A percentile compares a stretch with the other conserved stretches of the same genome.
Conservation (phyloP, 495 filamentous ascomycete genomes). For the Corynascus novoguineensis region DNA sequence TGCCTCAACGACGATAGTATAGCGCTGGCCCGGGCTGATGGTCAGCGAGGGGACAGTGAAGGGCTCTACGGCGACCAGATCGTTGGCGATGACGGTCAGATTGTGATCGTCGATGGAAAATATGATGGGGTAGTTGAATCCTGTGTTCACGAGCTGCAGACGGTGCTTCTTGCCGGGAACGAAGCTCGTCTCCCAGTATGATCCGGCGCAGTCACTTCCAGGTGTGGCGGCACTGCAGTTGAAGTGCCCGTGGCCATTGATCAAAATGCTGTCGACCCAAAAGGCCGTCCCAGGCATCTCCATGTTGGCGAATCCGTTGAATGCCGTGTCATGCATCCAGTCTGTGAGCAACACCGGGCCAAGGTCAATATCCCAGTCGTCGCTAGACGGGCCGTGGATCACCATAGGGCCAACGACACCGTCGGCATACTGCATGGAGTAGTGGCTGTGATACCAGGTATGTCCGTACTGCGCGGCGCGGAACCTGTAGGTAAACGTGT, state of each 20-base stretch:
- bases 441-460: slow-evolving; percentile 55
- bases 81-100: neutral
- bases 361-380: slow-evolving; percentile 40
- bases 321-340: slow-evolving; percentile 24
- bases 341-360: slow-evolving; percentile 28
- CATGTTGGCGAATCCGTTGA: slow-evolving; percentile 30
- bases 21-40: neutral
- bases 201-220: neutral
- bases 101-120: neutral
- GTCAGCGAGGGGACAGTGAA: neutral
- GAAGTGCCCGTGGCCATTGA: slow-evolving; percentile 34
- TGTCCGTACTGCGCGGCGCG: slow-evolving; percentile 50
- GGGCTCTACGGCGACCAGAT: neutral
- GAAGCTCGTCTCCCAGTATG: neutral
- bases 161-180: neutral
- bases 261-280: slow-evolving; percentile 17
- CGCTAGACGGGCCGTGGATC: slow-evolving; percentile 27
- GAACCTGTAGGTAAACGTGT: slow-evolving; percentile 47
- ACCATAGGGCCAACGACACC: slow-evolving; percentile 48
- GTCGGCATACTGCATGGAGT: slow-evolving; percentile 45
- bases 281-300: slow-evolving; percentile 25
- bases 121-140: neutral
- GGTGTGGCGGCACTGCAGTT: slow-evolving; percentile 11
- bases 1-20: neutral
- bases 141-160: neutral